phyloP scores from a whole-genome alignment of 257 asterid species.

The Solanum etuberosum region DNA sequence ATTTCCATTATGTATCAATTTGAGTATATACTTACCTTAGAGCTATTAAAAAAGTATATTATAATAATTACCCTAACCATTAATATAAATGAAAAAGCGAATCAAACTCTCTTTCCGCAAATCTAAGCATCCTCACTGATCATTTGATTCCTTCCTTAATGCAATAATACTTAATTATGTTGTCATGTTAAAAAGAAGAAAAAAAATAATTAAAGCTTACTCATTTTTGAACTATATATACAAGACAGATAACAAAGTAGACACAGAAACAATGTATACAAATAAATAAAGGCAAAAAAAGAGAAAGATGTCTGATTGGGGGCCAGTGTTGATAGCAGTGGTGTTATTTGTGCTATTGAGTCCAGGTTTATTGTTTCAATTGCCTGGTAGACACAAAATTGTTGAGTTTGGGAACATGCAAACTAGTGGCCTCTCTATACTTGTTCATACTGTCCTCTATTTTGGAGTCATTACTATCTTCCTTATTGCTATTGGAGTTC shows the following conservation, averaged over 20 bases:
- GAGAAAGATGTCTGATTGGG: constrained; percentile 76
- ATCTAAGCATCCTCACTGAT: background rate
- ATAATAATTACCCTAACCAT: background rate
- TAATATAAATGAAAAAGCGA: background rate
- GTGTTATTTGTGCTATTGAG: constrained; percentile 69
- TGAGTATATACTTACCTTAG: background rate
- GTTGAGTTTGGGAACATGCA: constrained; percentile 70
- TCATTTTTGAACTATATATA: background rate
- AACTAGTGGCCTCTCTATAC: constrained; percentile 60
- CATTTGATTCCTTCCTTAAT: background rate
- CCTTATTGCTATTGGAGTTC: constrained; percentile 68
- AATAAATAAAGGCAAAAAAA: background rate
- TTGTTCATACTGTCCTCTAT: constrained; percentile 62
- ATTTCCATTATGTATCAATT: background rate
- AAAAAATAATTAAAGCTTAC: background rate
- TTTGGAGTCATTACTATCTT: constrained; percentile 65
- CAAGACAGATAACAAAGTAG: background rate
- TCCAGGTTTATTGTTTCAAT: constrained; percentile 76
- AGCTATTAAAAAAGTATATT: background rate
- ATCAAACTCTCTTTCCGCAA: background rate
- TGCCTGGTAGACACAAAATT: constrained; percentile 56
- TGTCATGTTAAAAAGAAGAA: background rate
- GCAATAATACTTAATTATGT: background rate
- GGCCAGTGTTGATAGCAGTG: constrained; percentile 75
- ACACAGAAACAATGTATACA: background rate